Percentiles rank a stretch among this genome's conserved stretches.
Conservation (phyloP, 2,329 filamentous ascomycete genomes). For the Monilinia vaccinii-corymbosi region DNA sequence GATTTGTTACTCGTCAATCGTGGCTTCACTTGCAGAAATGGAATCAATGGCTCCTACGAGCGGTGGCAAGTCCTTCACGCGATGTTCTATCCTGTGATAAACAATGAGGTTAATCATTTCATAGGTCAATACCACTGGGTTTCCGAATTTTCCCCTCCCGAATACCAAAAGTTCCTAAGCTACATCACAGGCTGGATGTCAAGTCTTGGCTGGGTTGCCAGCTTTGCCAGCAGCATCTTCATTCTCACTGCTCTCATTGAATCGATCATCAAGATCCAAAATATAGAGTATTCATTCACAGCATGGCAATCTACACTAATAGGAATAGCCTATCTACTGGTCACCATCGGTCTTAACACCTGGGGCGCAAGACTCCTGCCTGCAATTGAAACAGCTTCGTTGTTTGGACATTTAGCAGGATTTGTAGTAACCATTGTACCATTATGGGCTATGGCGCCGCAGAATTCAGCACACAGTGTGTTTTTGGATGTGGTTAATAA, state of each 20-base stretch:
- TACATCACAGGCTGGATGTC: constrained; percentile 41
- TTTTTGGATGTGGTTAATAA: constrained; percentile 29
- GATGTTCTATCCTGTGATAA: no score
- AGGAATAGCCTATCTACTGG: constrained; percentile 34
- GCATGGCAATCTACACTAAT: constrained; percentile 38
- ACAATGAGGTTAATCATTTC: constrained; percentile 29
- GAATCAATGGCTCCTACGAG: constrained; percentile 22
- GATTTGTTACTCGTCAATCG: constrained; percentile 25
- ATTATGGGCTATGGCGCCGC: constrained; percentile 29
- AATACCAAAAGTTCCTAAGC: constrained; percentile 42
- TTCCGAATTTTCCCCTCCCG: constrained; percentile 41
- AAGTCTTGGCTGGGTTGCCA: constrained; percentile 38
- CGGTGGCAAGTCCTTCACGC: constrained; percentile 12
- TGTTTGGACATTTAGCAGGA: constrained; percentile 37
- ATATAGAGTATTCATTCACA: constrained; percentile 29
- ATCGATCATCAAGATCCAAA: constrained; percentile 30
- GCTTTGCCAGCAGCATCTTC: constrained; percentile 34
- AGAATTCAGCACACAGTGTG: constrained; percentile 23
- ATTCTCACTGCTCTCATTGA: constrained; percentile 38
- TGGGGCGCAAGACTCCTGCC: constrained; percentile 34
- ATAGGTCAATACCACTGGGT: constrained; percentile 53
- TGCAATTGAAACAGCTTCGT: constrained; percentile 35
- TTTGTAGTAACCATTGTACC: constrained; percentile 36
- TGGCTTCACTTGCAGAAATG: constrained; percentile 25
- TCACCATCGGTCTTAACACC: constrained; percentile 38